These are phyloP conservation scores for Nephromyces sp. DNA, from an alignment of 169 alveolate genomes.

Conservation along the genomic window DNA sequence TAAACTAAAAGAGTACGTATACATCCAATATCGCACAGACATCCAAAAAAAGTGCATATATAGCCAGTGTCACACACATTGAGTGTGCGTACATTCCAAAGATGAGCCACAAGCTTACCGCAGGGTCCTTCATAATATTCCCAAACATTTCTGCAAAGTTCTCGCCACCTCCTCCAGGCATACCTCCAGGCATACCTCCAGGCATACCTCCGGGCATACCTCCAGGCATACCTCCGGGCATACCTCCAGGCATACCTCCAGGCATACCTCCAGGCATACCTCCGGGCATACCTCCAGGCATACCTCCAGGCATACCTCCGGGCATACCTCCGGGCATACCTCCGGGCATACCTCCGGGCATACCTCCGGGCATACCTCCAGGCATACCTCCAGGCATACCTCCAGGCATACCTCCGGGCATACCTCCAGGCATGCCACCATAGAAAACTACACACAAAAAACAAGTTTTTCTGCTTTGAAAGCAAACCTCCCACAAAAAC, in stretches of 20 bases:
- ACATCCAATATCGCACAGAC: no score
- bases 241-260: slow-evolving; percentile 45
- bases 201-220: no score
- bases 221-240: slow-evolving; percentile 50
- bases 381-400: slow-evolving; percentile 42
- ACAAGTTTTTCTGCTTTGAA: slow-evolving; percentile 38
- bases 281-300: slow-evolving; percentile 52
- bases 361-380: slow-evolving; percentile 50
- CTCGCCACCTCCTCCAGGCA: no score
- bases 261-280: slow-evolving; percentile 38
- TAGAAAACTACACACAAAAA: slow-evolving; percentile 40
- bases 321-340: slow-evolving; percentile 40
- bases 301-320: slow-evolving; percentile 48
- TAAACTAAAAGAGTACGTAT: no score
- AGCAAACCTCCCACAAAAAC: slow-evolving; percentile 41
- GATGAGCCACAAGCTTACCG: no score
- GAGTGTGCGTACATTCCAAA: no score
- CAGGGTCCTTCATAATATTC: no score
- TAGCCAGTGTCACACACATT: no score
- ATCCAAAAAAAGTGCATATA: no score
- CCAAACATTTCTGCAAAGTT: no score
- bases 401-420: slow-evolving; percentile 43
- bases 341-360: slow-evolving; percentile 18
- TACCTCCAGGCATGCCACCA: slow-evolving; percentile 51
- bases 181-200: no score